Base-by-base conservation (phyloP, 2,329 filamentous ascomycete genomes). In the Fusarium graminum region DNA sequence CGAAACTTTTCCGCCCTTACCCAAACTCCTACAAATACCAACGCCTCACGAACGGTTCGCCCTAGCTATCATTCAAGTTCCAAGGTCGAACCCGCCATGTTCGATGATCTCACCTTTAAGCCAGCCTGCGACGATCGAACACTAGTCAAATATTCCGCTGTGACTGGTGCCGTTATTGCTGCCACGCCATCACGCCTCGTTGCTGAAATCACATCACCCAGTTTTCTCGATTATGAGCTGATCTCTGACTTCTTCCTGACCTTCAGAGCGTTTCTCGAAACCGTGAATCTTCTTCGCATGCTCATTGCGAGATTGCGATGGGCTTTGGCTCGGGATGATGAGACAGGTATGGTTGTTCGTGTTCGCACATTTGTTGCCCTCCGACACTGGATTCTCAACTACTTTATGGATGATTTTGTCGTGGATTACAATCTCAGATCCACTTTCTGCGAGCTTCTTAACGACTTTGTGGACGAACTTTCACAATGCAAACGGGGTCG, bases 211-310 rank as follows among this genome's bases (percentile, higher is more conserved):
- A 98, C 95, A 0, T 98, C 95, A 1, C 93, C 95, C 16, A 93
- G 89, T 47, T 97, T 98, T 75, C 88, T 99, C 74, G 94, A 99
- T 77, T 99, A 99, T 76, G 94, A 98, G 73, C 85, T 99, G 7
- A 87, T 99, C 6, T 98, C 95, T 2, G 95, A 99, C 77, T 99
- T 99, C 79, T 99, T 99, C 74, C 86, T 99, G 22, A 98, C 95
- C 0, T 99, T 93, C 74, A 92, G 95, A 46, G 87, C 91, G 4
- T 99, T 97, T 74, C 82, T 99, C 59, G 89, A 92, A 13, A 84
- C 91, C 0, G 82, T 84, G 19, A 90, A 94, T 71, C 83, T 99
- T 5, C 84, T 97, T 22, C 88, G 89, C 44, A 93, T 97, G 83
- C 84, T 99, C 16, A 85, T 98, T 64, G 90, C 94, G 3, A 88